phyloP scores from a whole-genome alignment of 805 yeast genomes.

The Starmerella gropengiesseri region DNA sequence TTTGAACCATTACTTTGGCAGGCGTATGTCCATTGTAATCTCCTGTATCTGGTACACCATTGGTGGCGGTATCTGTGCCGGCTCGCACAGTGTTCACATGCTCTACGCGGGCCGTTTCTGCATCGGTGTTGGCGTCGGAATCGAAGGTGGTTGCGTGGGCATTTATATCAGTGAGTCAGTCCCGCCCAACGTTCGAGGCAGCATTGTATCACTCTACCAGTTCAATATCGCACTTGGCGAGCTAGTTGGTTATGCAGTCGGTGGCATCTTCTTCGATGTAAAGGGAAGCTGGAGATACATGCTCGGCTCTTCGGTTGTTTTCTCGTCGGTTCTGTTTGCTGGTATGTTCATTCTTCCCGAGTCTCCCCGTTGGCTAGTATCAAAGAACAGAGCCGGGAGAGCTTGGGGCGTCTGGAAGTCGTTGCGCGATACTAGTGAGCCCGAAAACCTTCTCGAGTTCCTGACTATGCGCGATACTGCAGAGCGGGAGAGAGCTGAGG shows the following conservation, averaged over 20 bases:
- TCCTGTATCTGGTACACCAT: conserved; percentile 51
- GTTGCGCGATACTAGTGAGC: conserved; percentile 39
- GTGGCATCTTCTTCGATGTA: conserved; percentile 49
- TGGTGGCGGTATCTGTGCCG: conserved; percentile 52
- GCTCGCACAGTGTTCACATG: conserved; percentile 36
- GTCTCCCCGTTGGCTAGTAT: conserved; percentile 49
- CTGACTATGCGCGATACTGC: conserved; percentile 47
- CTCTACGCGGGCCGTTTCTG: conserved; percentile 51
- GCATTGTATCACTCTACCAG: conserved; percentile 51
- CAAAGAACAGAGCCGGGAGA: conserved; percentile 41
- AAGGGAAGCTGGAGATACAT: conserved; percentile 50
- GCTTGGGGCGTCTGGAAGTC: conserved; percentile 42
- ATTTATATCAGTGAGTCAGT: conserved; percentile 52
- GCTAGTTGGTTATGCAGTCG: conserved; percentile 51
- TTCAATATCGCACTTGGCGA: conserved; percentile 58
- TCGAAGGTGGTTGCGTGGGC: conserved; percentile 56
- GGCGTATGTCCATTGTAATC: conserved; percentile 43
- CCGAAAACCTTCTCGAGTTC: conserved; percentile 41
- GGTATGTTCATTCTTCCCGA: conserved; percentile 50
- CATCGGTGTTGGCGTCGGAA: conserved; percentile 54
- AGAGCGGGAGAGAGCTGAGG: conserved; percentile 33
- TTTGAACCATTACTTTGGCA: conserved; percentile 44
- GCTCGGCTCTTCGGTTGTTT: conserved; percentile 53
- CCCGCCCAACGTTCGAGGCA: conserved; percentile 49
- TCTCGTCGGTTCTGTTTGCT: conserved; percentile 41